Base-by-base conservation (phyloP, 106 monocot species). In the Dioscorea alata region DNA sequence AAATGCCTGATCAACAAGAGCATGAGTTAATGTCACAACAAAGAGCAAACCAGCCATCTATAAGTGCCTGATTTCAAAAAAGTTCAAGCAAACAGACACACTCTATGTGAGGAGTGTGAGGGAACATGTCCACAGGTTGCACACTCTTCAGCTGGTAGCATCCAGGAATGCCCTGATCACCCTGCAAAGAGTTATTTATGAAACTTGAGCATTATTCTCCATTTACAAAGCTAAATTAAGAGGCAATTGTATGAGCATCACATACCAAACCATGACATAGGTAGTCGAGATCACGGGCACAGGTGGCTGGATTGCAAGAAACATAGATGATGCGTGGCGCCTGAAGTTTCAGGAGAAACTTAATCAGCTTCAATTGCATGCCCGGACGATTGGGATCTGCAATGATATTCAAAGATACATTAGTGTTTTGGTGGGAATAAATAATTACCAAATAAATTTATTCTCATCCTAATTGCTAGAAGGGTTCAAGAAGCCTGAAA, bases 301-400 rank as follows among this genome's bases (percentile, higher is more conserved):
- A 97, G 0, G 97, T 92, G 57, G 97, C 75, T 65, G 97, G 96
- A 77, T 97, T 97, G 65, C 97, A 97, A 15, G 97, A 97, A 5
- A 97, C 89, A 67, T 97, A 97, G 13, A 97, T 74, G 53, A 97
- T 75, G 12, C 87, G 80, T 51, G 82, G 76, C 4, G 83, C 80
- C 48, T 70, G 74, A 18, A 92, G 82, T 63, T 84, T 80, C 13
- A 97, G 80, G 13, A 97, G 78, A 72, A 84, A 97, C 69, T 91
- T 87, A 25, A 97, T 92, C 60, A 92, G 76, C 81, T 97, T 97
- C 81, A 87, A 75, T 68, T 97, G 92, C 89, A 97, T 97, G 48
- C 97, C 89, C 23, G 92, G 97, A 13, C 92, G 86, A 82, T 92
- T 97, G 15, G 92, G 97, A 89, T 97, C 97, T 87, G 86, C 23